phyloP scores from a whole-genome alignment of 2,329 filamentous ascomycete species.

The Tricladium varicosporioides region DNA sequence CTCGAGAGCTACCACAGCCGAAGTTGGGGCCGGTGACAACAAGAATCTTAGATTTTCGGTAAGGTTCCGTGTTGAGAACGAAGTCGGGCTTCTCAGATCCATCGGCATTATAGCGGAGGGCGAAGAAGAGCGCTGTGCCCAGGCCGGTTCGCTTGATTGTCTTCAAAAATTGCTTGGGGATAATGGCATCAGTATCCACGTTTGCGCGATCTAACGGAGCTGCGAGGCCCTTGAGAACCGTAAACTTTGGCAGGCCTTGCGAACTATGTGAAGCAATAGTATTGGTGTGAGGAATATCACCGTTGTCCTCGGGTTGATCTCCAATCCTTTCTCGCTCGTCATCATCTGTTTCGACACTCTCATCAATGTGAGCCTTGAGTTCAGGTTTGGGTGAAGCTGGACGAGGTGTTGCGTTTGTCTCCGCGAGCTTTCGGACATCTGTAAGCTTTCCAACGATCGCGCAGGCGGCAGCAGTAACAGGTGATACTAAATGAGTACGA shows the following conservation, averaged over 20 bases:
- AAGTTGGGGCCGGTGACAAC: slow-evolving; percentile 93
- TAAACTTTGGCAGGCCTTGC: slow-evolving; percentile 79
- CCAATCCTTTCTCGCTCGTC: slow-evolving; percentile 51
- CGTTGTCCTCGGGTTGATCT: slow-evolving; percentile 62
- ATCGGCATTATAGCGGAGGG: slow-evolving; percentile 73
- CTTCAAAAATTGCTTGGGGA: slow-evolving; percentile 98
- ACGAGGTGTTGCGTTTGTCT: slow-evolving; percentile 45
- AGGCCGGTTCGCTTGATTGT: slow-evolving; percentile 98
- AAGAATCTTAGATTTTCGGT: slow-evolving; percentile 80
- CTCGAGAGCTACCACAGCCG: slow-evolving; percentile 86
- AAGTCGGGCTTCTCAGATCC: slow-evolving; percentile 77
- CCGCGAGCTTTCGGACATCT: slow-evolving; percentile 79
- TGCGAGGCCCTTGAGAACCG: slow-evolving; percentile 78
- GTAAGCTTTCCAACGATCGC: slow-evolving; percentile 88
- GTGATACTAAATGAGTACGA: slow-evolving; percentile 93
- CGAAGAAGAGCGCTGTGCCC: slow-evolving; percentile 82
- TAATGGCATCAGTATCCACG: slow-evolving; percentile 98
- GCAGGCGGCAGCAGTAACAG: slow-evolving; percentile 91
- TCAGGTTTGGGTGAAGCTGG: slow-evolving; percentile 25
- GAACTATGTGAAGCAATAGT: slow-evolving; percentile 48
- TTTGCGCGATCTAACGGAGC: slow-evolving; percentile 86
- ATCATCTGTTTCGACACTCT: slow-evolving; percentile 50
- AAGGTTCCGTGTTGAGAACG: slow-evolving; percentile 86
- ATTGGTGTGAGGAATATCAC: slow-evolving; percentile 61
- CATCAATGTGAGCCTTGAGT: slow-evolving; percentile 49